These are phyloP conservation scores for Pseudogymnoascus sp. DNA, from an alignment of 2,329 filamentous ascomycete species.

Conservation along the genomic window DNA sequence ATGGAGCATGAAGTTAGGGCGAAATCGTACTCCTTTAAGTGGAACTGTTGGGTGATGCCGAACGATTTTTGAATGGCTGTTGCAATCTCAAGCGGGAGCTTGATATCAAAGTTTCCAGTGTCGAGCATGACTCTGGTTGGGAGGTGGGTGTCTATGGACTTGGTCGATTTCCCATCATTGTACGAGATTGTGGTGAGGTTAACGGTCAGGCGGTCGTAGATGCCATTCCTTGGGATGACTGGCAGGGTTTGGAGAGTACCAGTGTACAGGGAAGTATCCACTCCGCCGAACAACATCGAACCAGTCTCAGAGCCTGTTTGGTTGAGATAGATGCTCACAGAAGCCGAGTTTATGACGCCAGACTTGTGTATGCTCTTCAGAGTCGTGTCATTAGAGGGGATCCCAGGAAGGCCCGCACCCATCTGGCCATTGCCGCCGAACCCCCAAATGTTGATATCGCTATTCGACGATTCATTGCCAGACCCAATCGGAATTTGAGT, in stretches of 20 bases:
- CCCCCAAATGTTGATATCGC: conserved; percentile 83
- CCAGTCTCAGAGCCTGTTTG: conserved; percentile 59
- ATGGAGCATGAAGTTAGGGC: conserved; percentile 55
- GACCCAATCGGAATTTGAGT: conserved; percentile 61
- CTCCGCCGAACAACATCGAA: conserved; percentile 65
- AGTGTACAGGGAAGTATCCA: conserved; percentile 57
- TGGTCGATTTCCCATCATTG: conserved; percentile 28
- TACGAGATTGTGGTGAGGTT: conserved; percentile 55
- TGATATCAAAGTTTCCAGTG: conserved; percentile 59
- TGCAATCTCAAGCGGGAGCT: conserved; percentile 51
- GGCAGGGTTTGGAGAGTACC: conserved; percentile 60
- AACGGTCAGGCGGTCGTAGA: conserved; percentile 57
- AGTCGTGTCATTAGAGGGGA: conserved; percentile 56
- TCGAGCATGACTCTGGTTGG: conserved; percentile 55
- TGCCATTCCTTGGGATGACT: conserved; percentile 45
- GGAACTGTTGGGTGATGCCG: conserved; percentile 36
- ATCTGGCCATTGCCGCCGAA: conserved; percentile 67
- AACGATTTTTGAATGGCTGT: conserved; percentile 49
- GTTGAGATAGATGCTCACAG: conserved; percentile 70
- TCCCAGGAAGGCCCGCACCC: conserved; percentile 38
- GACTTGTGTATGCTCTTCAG: conserved; percentile 55
- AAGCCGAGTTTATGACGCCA: conserved; percentile 56
- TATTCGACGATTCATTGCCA: conserved; percentile 58
- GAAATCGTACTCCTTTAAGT: conserved; percentile 38
- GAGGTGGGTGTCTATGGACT: conserved; percentile 43